phyloP scores from a whole-genome alignment of 345 rosid genomes.

The Hibiscus mutabilis region DNA sequence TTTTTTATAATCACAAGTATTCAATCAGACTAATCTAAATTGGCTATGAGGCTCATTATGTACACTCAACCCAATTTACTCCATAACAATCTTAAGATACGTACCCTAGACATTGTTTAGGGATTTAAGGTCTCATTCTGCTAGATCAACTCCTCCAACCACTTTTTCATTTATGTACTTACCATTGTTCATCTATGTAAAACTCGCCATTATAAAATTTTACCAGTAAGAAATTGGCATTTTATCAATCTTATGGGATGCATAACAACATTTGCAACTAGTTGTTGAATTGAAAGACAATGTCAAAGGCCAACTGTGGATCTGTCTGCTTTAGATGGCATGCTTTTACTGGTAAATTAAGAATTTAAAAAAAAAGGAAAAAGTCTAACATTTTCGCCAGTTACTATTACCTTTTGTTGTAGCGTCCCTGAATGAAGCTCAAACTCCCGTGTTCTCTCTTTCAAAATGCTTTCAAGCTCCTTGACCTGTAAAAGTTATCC shows the following conservation, averaged over 20 bases:
- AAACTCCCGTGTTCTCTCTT: constrained; percentile 20
- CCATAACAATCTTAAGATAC: too few species aligned
- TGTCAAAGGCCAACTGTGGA: background rate
- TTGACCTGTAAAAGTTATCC: constrained; percentile 21
- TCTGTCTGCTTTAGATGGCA: background rate
- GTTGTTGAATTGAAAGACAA: background rate
- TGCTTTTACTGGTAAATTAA: background rate
- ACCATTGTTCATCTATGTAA: background rate
- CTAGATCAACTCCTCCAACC: too few species aligned
- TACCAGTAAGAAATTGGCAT: background rate
- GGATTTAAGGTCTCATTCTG: too few species aligned
- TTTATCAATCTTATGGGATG: background rate
- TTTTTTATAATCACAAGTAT: too few species aligned
- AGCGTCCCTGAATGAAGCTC: constrained; percentile 25
- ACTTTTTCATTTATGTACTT: background rate
- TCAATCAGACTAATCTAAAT: too few species aligned
- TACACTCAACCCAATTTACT: too few species aligned
- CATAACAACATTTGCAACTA: background rate
- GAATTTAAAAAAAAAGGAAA: too few species aligned
- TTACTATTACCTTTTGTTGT: constrained; percentile 28
- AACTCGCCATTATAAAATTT: background rate
- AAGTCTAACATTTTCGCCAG: background rate
- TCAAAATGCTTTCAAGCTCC: constrained; percentile 29
- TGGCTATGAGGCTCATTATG: too few species aligned
- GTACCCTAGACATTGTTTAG: too few species aligned